Evolutionary conservation across 129 eudicot genomes (phyloP), one percentile per base, ranked within the genome.

Genomic region (Chrysanthemum lavandulifolium): DNA sequence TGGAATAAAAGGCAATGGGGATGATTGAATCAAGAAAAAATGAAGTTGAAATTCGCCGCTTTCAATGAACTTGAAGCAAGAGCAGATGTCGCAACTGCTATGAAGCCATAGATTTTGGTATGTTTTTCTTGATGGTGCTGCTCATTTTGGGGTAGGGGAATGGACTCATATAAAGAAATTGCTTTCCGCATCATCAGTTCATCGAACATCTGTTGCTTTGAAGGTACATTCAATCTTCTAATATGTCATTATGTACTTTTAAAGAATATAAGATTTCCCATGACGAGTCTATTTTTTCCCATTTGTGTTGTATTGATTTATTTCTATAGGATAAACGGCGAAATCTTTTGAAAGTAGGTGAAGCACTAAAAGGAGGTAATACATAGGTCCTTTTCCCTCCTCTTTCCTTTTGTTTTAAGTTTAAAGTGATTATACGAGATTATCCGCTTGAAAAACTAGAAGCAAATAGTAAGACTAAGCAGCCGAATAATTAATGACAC

Each of bases 241-340:
- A 56, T 36, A 27, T 48, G 57, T 67, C 72, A 16, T 4, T 11
- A 59, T 19, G 3, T 40, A 13, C 2, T 23, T 63, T 71, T 13
- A 68, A 14, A 59, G 59, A 48, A 54, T 47, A 31, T 15, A 67
- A 59, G 13, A 73, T 13, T 66, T 29, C 47, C 45, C 16, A 16
- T 18, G 9, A 43, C 36, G 49, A 50, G 51, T 33, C 43, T 6
- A 14, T 56, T 64, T 5, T 67, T 65, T 23, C 45, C 67, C 53
- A 10, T 15, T 65, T 73, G 54, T 84, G 43, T 65, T 57, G 49
- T 59, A 59, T 76, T 10, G 40, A 40, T 16, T 15, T 64, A 29
- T 60, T 58, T 69, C 64, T 27, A 23, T 83, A 92, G 98, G 98
- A 92, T 81, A 92, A 92, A 78, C 89, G 98, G 98, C 84, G 98